Base-by-base conservation (phyloP, 2,329 filamentous ascomycete genomes). In the Macrophomina phaseolina region DNA sequence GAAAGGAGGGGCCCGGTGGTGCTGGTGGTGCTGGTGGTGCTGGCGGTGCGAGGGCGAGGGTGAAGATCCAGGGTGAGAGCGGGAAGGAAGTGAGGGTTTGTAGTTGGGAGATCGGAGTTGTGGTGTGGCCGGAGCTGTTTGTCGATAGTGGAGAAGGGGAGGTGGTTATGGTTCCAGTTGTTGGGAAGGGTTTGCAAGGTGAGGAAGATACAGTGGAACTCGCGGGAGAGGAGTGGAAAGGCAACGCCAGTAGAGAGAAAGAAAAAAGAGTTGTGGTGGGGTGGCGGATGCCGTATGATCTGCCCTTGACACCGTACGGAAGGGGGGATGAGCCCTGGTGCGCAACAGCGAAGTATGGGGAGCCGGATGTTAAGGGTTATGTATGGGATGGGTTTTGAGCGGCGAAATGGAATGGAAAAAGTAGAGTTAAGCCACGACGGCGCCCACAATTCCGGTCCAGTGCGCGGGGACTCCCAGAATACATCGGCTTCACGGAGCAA, bases 91-190 rank as follows among this genome's bases (percentile, higher is more conserved):
- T 93, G 36, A 85, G 89, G 42, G 87, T 97, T 34, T 89, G 90
- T 67, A 95, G 91, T 36, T 97, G 90, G 82, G 93, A 97, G 76
- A 86, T 92, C 38, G 93, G 93, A 0, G 91, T 97, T 1, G 75
- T 97, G 55, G 85, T 97, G 0, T 96, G 93, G 91, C 93, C 93
- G 0, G 87, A 75, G 23, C 71, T 88, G 32, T 84, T 83, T 55
- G 69, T 68, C 12, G 53, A 12, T 18, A 16, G 78, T 7, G 55
- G 52, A 7, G 65, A 65, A 1, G 66, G 70, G 34, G 68, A 73
- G 8, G 70, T 67, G 0, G 83, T 83, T 0, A 95, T 97, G 90
- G 81, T 90, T 1, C 87, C 88, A 1, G 87, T 86, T 0, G 94
- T 94, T 76, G 83, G 84, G 68, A 83, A 75, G 3, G 90, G 95